Conservation (phyloP, 352 stramenopile genomes). For the Lagenidium sp. region DNA sequence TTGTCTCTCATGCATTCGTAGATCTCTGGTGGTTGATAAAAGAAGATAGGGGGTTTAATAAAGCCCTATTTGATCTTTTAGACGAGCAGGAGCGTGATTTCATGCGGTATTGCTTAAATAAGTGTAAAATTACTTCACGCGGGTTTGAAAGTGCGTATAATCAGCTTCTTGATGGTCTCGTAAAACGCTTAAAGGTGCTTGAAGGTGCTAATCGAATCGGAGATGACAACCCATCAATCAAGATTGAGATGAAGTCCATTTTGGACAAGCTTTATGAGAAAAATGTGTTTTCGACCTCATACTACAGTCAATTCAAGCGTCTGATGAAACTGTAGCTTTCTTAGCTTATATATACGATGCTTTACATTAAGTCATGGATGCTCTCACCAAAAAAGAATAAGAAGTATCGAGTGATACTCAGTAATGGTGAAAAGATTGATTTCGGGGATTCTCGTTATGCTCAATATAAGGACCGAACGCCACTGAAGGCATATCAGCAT, state of each 20-base stretch:
- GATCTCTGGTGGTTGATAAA: slow-evolving; percentile 10
- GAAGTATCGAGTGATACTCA: slow-evolving; percentile 4
- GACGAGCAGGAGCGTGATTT: slow-evolving; percentile 12
- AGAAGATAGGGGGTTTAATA: slow-evolving; percentile 10
- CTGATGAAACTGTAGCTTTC: slow-evolving; percentile 2
- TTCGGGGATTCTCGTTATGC: slow-evolving; percentile 4
- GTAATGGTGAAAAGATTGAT: slow-evolving; percentile 2
- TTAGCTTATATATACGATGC: slow-evolving; percentile 3
- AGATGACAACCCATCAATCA: slow-evolving; percentile 6
- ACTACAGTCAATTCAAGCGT: slow-evolving; percentile 11
- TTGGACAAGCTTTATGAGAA: slow-evolving; percentile 9
- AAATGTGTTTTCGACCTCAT: slow-evolving; percentile 4
- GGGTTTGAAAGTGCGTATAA: slow-evolving; percentile 12
- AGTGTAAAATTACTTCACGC: slow-evolving; percentile 12
- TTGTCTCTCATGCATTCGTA: slow-evolving; percentile 12
- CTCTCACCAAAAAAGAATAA: slow-evolving; percentile 4
- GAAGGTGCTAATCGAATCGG: slow-evolving; percentile 7
- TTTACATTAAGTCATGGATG: slow-evolving; percentile 4
- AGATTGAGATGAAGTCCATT: slow-evolving; percentile 8
- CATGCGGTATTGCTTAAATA: slow-evolving; percentile 9
- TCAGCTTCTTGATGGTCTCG: slow-evolving; percentile 5
- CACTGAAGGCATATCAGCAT: slow-evolving; percentile 3
- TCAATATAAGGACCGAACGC: slow-evolving; percentile 3
- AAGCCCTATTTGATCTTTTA: slow-evolving; percentile 7
- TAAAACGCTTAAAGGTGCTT: slow-evolving; percentile 7